Evolutionary conservation across 345 rosid genomes (phyloP).

Genomic region (Punica granatum): DNA sequence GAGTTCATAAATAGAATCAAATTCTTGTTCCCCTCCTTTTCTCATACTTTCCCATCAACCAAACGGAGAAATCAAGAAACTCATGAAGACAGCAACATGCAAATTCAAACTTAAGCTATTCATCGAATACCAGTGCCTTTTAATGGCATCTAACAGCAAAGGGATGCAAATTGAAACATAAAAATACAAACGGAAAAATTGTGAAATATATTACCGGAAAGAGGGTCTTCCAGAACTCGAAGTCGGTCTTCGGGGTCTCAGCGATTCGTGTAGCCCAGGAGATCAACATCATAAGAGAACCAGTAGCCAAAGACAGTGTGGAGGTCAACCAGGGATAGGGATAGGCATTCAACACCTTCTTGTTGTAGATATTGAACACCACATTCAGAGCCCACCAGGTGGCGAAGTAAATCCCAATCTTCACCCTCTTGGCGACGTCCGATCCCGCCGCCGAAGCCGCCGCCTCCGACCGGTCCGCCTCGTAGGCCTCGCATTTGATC

Average conservation of each 20-base stretch:
- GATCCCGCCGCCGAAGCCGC: slow-evolving; percentile 33
- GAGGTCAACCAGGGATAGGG: slow-evolving; percentile 99
- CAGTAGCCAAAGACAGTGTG: slow-evolving; percentile 85
- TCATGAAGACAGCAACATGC: too few species aligned
- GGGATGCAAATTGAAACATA: neutral
- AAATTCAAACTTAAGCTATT: too few species aligned
- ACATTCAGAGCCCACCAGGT: slow-evolving; percentile 98
- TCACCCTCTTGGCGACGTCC: slow-evolving; percentile 50
- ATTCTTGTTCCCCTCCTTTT: neutral
- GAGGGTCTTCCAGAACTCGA: slow-evolving; percentile 90
- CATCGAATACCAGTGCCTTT: too few species aligned
- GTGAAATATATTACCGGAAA: too few species aligned
- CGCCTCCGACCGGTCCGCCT: slow-evolving; percentile 67
- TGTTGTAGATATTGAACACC: slow-evolving; percentile 91
- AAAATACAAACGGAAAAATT: neutral
- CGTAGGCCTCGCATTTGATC: slow-evolving; percentile 70
- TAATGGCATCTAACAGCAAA: neutral
- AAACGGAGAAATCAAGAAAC: slow-evolving; percentile 28
- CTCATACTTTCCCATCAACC: slow-evolving; percentile 10
- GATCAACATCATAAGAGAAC: slow-evolving; percentile 93
- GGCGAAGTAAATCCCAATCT: slow-evolving; percentile 88
- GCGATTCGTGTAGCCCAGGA: slow-evolving; percentile 88
- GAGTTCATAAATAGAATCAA: too few species aligned
- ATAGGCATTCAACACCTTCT: slow-evolving; percentile 92
- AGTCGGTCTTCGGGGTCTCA: slow-evolving; percentile 83